Evolutionary conservation across 83 land plant species (phyloP).

Genomic region (Isoetes engelmannii): DNA sequence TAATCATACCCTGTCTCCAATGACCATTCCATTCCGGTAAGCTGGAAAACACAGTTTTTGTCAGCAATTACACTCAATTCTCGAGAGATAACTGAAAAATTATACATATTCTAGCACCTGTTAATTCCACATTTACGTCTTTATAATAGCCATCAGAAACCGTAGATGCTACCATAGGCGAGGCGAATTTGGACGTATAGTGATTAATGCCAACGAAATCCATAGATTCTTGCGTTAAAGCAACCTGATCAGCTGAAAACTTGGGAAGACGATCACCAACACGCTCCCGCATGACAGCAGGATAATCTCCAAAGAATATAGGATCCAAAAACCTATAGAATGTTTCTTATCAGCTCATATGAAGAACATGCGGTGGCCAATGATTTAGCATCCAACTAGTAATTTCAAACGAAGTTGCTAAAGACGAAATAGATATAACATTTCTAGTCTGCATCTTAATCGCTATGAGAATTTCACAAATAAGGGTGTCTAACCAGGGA

Average conservation of each 20-base stretch:
- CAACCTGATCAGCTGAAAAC: neutral
- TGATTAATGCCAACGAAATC: slow-evolving; percentile 29
- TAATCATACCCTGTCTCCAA: slow-evolving; percentile 63
- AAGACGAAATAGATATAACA: no score
- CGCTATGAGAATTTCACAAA: no score
- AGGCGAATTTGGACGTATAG: slow-evolving; percentile 53
- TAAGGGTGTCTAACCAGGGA: slow-evolving; percentile 54
- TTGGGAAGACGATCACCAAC: slow-evolving; percentile 8
- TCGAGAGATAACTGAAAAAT: no score
- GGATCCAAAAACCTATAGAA: slow-evolving; percentile 1
- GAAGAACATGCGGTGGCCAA: no score
- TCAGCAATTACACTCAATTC: no score
- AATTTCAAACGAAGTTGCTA: no score
- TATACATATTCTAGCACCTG: no score
- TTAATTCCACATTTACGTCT: slow-evolving; percentile 41
- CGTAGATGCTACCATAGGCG: slow-evolving; percentile 15
- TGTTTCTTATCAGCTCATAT: no score
- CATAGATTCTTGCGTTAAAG: neutral
- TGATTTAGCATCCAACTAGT: no score
- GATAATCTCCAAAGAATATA: slow-evolving; percentile 12
- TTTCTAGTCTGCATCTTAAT: no score
- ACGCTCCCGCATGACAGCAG: neutral
- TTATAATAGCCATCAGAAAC: slow-evolving; percentile 25
- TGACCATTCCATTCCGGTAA: slow-evolving; percentile 34
- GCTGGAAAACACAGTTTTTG: slow-evolving; percentile 27